A percentile compares a stretch with the other conserved stretches of the same genome.
Evolutionary conservation across 1,284 basidiomycete genomes (phyloP).

Genomic region (Ustilago bromivora): DNA sequence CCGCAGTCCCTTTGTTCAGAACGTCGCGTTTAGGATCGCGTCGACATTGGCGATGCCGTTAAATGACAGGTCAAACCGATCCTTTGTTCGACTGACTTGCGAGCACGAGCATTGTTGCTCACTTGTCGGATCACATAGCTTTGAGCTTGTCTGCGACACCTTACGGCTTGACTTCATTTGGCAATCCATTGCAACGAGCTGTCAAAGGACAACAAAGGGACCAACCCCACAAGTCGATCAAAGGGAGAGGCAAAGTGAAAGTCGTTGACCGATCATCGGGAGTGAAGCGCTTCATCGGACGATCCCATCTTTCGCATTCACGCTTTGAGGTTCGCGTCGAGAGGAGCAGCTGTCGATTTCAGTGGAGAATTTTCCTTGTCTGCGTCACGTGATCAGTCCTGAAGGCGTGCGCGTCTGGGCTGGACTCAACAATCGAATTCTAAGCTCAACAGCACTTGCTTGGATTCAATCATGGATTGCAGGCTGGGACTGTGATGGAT

Average conservation of each 20-base stretch:
- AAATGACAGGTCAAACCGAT: not conserved
- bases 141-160: not conserved
- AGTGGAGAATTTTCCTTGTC: too few species aligned
- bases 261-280: not conserved
- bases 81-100: not conserved
- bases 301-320: not conserved
- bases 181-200: not conserved
- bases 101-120: not conserved
- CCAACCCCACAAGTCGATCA: not conserved
- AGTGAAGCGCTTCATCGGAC: not conserved
- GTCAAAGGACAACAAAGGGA: slow-evolving; percentile 8
- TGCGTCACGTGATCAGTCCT: too few species aligned
- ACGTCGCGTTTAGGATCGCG: slow-evolving; percentile 17
- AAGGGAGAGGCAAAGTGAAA: not conserved
- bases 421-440: too few species aligned
- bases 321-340: not conserved
- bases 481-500: not conserved
- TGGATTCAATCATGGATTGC: too few species aligned
- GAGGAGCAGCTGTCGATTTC: too few species aligned
- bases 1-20: slow-evolving; percentile 21
- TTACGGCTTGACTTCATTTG: not conserved
- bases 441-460: too few species aligned
- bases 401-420: too few species aligned
- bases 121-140: not conserved
- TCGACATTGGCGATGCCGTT: slow-evolving; percentile 23